Evolutionary conservation across 441 rosid genomes (phyloP).

Genomic region (Flueggea neowawraea): DNA sequence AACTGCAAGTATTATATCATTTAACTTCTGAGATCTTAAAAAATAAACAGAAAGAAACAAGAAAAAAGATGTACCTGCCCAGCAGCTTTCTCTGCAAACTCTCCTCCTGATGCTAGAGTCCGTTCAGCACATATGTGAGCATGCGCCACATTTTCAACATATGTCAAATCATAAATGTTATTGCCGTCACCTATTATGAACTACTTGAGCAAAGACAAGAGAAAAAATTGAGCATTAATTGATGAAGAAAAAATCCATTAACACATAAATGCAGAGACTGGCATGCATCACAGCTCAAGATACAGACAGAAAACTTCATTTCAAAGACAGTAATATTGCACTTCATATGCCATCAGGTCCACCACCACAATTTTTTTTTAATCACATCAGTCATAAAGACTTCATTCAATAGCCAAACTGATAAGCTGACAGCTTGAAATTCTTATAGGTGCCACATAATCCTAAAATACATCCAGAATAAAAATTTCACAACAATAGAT

Average conservation of each 20-base stretch:
- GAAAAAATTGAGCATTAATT: constrained; percentile 4
- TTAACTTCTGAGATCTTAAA: not conserved
- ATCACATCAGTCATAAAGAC: too few relatives aligned
- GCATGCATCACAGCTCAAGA: too few relatives aligned
- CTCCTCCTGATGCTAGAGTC: constrained; percentile 80
- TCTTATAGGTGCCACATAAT: too few relatives aligned
- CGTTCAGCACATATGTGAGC: constrained; percentile 94
- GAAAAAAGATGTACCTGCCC: constrained; percentile 65
- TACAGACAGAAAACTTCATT: too few relatives aligned
- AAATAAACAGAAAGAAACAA: constrained; percentile 1
- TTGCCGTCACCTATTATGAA: constrained; percentile 91
- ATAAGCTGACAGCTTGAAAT: too few relatives aligned
- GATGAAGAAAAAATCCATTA: constrained; percentile 5
- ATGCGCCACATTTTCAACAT: constrained; percentile 92
- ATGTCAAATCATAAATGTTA: constrained; percentile 81
- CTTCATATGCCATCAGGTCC: too few relatives aligned
- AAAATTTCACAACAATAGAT: not conserved
- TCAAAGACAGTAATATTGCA: too few relatives aligned
- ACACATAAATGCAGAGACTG: too few relatives aligned
- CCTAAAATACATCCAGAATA: not conserved
- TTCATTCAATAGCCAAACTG: too few relatives aligned
- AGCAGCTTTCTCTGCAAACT: constrained; percentile 70
- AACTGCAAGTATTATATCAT: not conserved
- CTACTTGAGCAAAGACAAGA: constrained; percentile 32
- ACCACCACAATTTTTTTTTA: too few relatives aligned